A percentile compares a stretch with the other conserved stretches of the same genome.
Conservation (phyloP, 2,329 filamentous ascomycete genomes). For the Aureobasidium sp. region DNA sequence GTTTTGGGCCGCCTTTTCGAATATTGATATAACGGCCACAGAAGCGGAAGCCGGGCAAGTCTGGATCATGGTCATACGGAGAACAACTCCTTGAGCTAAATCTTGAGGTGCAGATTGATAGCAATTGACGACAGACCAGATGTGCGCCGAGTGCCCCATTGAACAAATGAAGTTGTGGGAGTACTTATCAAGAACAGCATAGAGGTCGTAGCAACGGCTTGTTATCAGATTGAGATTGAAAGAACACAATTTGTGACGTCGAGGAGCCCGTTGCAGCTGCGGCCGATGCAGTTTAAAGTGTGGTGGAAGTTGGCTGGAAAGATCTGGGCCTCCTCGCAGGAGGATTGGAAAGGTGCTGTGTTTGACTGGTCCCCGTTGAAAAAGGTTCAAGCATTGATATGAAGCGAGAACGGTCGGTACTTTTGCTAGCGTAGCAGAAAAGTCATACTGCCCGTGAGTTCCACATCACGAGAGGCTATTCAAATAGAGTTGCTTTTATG, state of each 20-base stretch:
- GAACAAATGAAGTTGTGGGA: too few species aligned
- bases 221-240: background rate
- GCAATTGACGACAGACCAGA: background rate
- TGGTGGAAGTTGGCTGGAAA: background rate
- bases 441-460: background rate
- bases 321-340: background rate
- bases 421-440: background rate
- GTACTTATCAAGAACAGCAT: background rate
- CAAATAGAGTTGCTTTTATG: background rate
- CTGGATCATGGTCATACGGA: background rate
- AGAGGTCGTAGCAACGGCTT: background rate
- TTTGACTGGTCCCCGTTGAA: background rate
- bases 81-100: too few species aligned
- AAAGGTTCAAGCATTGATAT: background rate
- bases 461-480: too few species aligned
- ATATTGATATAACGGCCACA: conserved; percentile 8
- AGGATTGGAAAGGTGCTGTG: background rate
- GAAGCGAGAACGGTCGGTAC: background rate
- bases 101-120: background rate
- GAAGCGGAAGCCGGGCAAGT: background rate
- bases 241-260: background rate
- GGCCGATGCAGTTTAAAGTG: background rate
- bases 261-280: too few species aligned
- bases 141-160: background rate
- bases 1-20: background rate